Base-by-base conservation (phyloP, 352 stramenopile genomes). In the Pythium myriotylum region DNA sequence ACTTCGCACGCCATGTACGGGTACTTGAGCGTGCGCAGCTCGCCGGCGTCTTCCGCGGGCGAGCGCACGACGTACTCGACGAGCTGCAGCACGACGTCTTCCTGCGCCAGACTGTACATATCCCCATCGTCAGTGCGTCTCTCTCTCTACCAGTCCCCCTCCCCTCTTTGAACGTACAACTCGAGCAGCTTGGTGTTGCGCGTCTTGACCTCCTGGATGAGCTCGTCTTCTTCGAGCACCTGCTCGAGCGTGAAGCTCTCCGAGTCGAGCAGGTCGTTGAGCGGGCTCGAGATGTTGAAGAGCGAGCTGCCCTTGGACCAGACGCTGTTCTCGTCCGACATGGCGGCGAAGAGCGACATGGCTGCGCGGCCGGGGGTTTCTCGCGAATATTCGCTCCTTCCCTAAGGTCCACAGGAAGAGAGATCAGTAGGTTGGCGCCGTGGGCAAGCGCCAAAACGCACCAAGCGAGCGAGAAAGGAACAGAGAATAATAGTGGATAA, bases 1-100 rank as follows among this genome's bases (percentile, higher is more conserved):
- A 99, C 92, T 74, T 99, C 96, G 71, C 96, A 99, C 42, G 94
- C 83, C 95, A 99, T 98, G 86, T 98, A 99, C 22, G 96, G 95
- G 75, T 97, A 99, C 78, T 94, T 95, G 62, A 94, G 73, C 32
- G 79, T 71, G 47, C 82, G 81, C 54, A 94, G 26, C 55, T 91
- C 84, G 52, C 87, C 69, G 8, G 70, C 59, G 32, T 66, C 48
- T 52, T 88, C 71, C 43, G 86, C 74, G 1, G 85, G 71, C 37
- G 65, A 58, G n/a, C 62, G 56, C 27, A 90, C 81, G 13, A 94
- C 76, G 54, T 93, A 95, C 61, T 94, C 77, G 13, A 95, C 67
- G 37, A 95, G 77, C 70, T 92, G 79, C 19, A 75, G 74, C 56
- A 95, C 74, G 8, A 77, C 66, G 7, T 68, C 37, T 24, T 91